Percentiles rank a stretch among this genome's conserved stretches.
Conservation (phyloP, 345 rosid species). For the Crucihimalaya himalaica region DNA sequence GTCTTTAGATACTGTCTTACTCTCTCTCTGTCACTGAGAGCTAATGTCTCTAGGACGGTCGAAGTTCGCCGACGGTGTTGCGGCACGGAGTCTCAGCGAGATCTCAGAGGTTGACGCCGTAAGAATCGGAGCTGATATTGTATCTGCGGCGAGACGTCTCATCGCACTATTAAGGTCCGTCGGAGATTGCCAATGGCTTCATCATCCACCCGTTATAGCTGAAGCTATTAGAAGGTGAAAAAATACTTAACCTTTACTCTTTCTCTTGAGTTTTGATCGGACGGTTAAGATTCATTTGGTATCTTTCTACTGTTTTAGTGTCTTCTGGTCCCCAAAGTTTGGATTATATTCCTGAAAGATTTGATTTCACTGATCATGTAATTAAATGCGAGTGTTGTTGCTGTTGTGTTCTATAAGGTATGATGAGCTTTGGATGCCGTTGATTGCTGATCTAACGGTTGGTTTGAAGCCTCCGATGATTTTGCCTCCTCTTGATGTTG, state of each 20-base stretch:
- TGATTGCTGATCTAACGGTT: slow-evolving; percentile 72
- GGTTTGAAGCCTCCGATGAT: slow-evolving; percentile 64
- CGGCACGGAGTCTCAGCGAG: slow-evolving; percentile 60
- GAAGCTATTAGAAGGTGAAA: slow-evolving; percentile 80
- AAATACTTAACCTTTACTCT: not conserved
- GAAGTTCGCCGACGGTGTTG: slow-evolving; percentile 38
- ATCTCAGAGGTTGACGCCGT: slow-evolving; percentile 56
- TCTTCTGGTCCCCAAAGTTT: not conserved
- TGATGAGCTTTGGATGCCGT: slow-evolving; percentile 95
- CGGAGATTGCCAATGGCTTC: slow-evolving; percentile 68
- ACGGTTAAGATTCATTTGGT: slow-evolving; percentile 7
- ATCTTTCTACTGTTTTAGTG: slow-evolving; percentile 12
- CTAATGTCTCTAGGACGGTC: slow-evolving; percentile 35
- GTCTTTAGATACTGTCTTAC: slow-evolving; percentile 18
- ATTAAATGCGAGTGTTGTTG: not conserved
- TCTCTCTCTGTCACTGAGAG: not conserved
- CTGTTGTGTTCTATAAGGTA: slow-evolving; percentile 45
- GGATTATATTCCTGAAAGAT: not conserved
- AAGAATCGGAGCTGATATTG: slow-evolving; percentile 62
- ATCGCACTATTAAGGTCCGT: slow-evolving; percentile 62
- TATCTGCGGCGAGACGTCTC: slow-evolving; percentile 65
- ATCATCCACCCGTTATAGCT: slow-evolving; percentile 47
- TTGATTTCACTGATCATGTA: not conserved
- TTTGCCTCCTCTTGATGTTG: slow-evolving; percentile 88
- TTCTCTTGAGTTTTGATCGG: slow-evolving; percentile 10